Evolutionary conservation across 1,284 basidiomycete species (phyloP), one percentile per base, ranked within the genome.

Genomic region (Amylostereum areolatum): DNA sequence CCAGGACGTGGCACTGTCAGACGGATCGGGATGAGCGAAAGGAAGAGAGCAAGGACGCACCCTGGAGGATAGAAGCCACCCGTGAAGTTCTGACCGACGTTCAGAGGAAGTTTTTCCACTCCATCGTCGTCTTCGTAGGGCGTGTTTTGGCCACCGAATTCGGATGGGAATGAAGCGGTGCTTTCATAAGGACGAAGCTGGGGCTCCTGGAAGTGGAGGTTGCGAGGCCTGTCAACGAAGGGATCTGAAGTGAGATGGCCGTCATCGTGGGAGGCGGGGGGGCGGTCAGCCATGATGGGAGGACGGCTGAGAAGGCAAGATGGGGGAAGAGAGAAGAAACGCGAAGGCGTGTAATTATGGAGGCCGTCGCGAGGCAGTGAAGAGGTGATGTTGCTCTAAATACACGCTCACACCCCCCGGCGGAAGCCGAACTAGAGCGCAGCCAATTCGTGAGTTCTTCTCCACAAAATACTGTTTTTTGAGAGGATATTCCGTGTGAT

Each of bases 41-140:
- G 42, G 40, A 28, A 40, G 46, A 50, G n/a, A 44, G 24, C 4
- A 27, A 33, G 54, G 40, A 70, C 82, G 64, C 62, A 85, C 85
- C 70, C 69, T 35, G 86, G 85, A 46, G 86, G 86, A 58, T 90
- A 90, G 59, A 81, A 81, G 41, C 82, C 77, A 52, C 79, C 73
- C 48, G 73, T 58, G 57, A 78, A 81, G 50, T 55, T 62, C 53
- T 81, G 70, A 31, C 75, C 78, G 40, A 67, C 68, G 32, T 78
- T 86, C 58, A 90, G 67, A 25, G 86, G 88, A 55, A 78, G 73
- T 59, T 89, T 89, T 67, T 90, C 88, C 35, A 78, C 62, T 54
- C 73, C 77, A 4, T 88, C 85, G 44, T 87, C 81, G 51, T 87
- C 83, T 10, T 69, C 74, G 56, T 80, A 79, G 39, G 62, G 54